Evolutionary conservation across 192 early-diverging fungal genomes (phyloP), one percentile per base, ranked within the genome.

Genomic region (Coemansia sp.): DNA sequence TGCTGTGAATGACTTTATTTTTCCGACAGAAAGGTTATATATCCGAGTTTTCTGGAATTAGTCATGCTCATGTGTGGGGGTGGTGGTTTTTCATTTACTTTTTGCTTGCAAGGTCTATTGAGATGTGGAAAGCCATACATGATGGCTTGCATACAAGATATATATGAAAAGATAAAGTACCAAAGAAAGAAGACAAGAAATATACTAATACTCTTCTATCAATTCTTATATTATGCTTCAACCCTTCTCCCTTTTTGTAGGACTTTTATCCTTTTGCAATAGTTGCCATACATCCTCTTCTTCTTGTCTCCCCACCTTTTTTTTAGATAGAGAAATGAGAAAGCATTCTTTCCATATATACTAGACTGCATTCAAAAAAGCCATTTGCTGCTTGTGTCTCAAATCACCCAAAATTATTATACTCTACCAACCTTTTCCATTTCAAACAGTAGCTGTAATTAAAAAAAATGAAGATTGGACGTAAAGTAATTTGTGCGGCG

Each of bases 101-200:
- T 49, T 15, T 18, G 16, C 26, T 22, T 8, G 15, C 15, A 7
- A 11, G 21, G 51, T 6, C 57, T 59, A 19, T 59, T 13, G n/a
- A 22, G 39, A 59, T 59, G 57, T 16, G n/a, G 8, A 19, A 41
- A 41, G 39, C 57, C 57, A 59, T 41, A 41, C 57, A 41, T 59
- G 37, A 16, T 59, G 57, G 57, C 57, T 59, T 59, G 57, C 57
- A 59, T 59, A 8, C 16, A 9, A 59, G 32, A 59, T 59, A 59
- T 59, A 26, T 22, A 32, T 22, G 21, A 49, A n/a, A 49, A n/a
- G 47, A 49, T n/a, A 12, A n/a, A 16, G 47, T 49, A n/a, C 47
- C 47, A 49, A 26, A 15, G 8, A 22, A 22, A 54, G 22, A 32
- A 32, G 32, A 32, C 32, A 1, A 32, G 32, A 32, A 32, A 32